Evolutionary conservation across 441 rosid genomes (phyloP), one percentile per base, ranked within the genome.

Genomic region (Breynia disticha): DNA sequence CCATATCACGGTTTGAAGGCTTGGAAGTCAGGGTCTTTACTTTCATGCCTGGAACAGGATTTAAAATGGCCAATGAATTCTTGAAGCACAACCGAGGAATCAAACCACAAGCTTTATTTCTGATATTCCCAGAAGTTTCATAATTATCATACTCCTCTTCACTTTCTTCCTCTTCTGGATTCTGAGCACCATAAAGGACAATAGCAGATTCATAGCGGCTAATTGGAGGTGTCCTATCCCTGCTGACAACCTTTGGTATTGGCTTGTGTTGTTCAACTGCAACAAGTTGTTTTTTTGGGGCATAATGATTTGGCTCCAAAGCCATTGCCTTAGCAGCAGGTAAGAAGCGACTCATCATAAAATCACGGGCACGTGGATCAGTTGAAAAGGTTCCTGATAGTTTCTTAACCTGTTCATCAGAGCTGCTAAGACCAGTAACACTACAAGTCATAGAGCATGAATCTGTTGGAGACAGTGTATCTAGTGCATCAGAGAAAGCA

Each of bases 311-410:
- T 51, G 74, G 70, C 64, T 74, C 76, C 61, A 78, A 59, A 53
- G 96, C 75, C 98, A 87, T 82, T 46, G 98, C 98, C 84, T 79
- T 82, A 48, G 98, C 94, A 37, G 98, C 98, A n/a, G 98, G 96
- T 66, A 87, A 78, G 84, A 91, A 91, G 37, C 98, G 90, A 13
- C 73, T 78, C 96, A 88, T 76, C 94, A 91, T 87, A 64, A 91
- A 81, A 65, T 91, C 94, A 17, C 75, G 76, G 46, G 81, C 74
- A 51, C 71, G 81, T 28, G 59, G 72, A 60, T 84, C 87, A 0
- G 69, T 72, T 3, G 79, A 65, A 63, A 76, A 77, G 41, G 77
- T 69, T 39, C 89, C 84, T 4, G 81, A 64, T 17, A 65, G 72
- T 61, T 80, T 67, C 38, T 55, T 60, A 56, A 50, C 61, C 12